Evolutionary conservation across 2,329 filamentous ascomycete genomes (phyloP).

Genomic region (Rachicladosporium sp.): DNA sequence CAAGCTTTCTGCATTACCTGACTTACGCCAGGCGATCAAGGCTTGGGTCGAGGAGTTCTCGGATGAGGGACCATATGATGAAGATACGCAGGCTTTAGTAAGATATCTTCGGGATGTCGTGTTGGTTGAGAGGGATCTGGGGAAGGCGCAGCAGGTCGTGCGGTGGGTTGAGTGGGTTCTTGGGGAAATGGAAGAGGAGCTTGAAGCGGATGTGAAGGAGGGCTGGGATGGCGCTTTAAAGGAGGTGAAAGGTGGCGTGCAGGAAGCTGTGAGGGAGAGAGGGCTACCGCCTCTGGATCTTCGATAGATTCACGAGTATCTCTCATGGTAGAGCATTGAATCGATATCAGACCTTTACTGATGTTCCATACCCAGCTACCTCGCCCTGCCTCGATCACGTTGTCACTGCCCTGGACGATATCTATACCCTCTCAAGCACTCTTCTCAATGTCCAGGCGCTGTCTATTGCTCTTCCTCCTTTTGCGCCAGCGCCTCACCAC

Average conservation of each 20-base stretch:
- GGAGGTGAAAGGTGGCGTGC: constrained; percentile 30
- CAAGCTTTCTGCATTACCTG: constrained; percentile 42
- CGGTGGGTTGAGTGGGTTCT: constrained; percentile 47
- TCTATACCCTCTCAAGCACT: too few relatives aligned
- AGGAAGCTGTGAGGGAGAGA: constrained; percentile 30
- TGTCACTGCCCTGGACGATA: too few relatives aligned
- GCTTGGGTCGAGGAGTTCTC: constrained; percentile 65
- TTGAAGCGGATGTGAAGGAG: background rate
- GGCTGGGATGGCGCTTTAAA: constrained; percentile 28
- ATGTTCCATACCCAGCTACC: too few relatives aligned
- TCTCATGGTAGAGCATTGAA: too few relatives aligned
- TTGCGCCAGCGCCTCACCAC: too few relatives aligned
- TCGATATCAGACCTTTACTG: too few relatives aligned
- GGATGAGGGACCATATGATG: constrained; percentile 61
- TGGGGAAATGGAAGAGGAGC: constrained; percentile 9
- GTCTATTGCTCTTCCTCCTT: too few relatives aligned
- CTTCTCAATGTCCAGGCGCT: too few relatives aligned
- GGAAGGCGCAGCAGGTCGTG: constrained; percentile 57
- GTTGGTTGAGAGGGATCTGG: constrained; percentile 60
- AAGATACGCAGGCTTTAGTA: constrained; percentile 64
- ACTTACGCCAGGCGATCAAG: constrained; percentile 61
- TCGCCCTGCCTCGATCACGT: too few relatives aligned
- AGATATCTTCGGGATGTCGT: constrained; percentile 64
- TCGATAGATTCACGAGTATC: too few relatives aligned
- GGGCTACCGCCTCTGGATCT: constrained; percentile 20